Conservation (phyloP, 257 asterid genomes). For the Leonotis leonurus region DNA sequence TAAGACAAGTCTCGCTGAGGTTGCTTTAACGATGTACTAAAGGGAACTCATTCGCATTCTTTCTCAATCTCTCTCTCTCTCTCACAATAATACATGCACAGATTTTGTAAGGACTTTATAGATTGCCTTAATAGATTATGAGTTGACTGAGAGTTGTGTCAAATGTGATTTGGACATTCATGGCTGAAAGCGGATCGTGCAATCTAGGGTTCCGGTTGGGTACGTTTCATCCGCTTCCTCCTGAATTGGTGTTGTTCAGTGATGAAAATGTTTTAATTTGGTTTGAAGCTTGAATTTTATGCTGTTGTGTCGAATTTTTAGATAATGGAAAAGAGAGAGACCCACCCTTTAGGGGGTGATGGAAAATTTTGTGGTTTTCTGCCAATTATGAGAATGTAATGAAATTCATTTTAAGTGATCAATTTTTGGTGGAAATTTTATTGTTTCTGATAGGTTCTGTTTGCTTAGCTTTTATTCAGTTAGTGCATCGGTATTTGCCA, state of each 20-base stretch:
- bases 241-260: neutral
- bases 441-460: neutral
- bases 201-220: constrained; percentile 53
- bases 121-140: neutral
- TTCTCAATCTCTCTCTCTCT: constrained; percentile 4
- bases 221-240: constrained; percentile 7
- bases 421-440: neutral
- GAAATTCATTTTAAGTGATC: neutral
- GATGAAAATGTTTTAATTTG: neutral
- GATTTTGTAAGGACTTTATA: neutral
- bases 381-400: neutral
- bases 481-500: neutral
- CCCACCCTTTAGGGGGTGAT: neutral
- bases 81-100: neutral
- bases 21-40: constrained; percentile 2
- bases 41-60: neutral
- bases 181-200: constrained; percentile 55
- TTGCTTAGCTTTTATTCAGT: neutral
- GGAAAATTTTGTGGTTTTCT: neutral
- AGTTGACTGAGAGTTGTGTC: constrained; percentile 12
- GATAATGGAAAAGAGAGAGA: neutral
- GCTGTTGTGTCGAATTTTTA: neutral
- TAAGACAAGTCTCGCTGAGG: constrained; percentile 15
- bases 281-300: constrained; percentile 10
- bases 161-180: constrained; percentile 28